Base-by-base conservation (phyloP, 2,329 filamentous ascomycete species). In the Alternaria panax region DNA sequence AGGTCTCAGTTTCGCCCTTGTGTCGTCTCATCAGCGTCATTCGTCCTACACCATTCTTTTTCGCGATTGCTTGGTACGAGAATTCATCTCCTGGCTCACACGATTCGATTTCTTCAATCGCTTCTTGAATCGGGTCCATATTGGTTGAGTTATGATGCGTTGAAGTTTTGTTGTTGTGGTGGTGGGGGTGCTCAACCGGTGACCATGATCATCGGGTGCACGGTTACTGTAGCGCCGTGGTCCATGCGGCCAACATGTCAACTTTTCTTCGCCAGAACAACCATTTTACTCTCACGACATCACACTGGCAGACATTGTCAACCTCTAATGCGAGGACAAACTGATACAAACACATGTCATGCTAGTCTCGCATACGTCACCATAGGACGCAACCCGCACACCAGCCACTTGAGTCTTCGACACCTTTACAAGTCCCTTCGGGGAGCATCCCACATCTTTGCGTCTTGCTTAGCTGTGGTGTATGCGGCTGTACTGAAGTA, bases 381-480 rank as follows among this genome's bases (percentile, higher is more conserved):
- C 12, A 20, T 54, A 63, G 32, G 43, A 60, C 42, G 74, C 75
- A 76, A 70, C 74, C 54, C 65, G 74, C 73, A 74, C 72, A 79
- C 73, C 80, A 80, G 78, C 78, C 80, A 81, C 81, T 83, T 80
- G 70, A 48, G 78, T 79, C 74, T 75, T 61, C 54, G 71, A 79
- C 70, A 75, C 74, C 34, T 64, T 66, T 60, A 79, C 78, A 79
- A 83, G 81, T 78, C 79, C 79, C 78, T 77, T 75, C 67, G 73
- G 69, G 80, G 80, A 80, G 79, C 79, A 79, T 78, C 74, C 75
- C 66, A 65, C 63, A 76, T 74, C 66, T 69, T 77, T 76, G 76
- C 81, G 81, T 84, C 75, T 82, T 84, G 82, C 78, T 75, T 78
- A 67, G 75, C 54, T 67, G 65, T 67, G 69, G 75, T 80, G 80